phyloP scores from a whole-genome alignment of 2,329 filamentous ascomycete genomes.

The Exophiala mesophila region DNA sequence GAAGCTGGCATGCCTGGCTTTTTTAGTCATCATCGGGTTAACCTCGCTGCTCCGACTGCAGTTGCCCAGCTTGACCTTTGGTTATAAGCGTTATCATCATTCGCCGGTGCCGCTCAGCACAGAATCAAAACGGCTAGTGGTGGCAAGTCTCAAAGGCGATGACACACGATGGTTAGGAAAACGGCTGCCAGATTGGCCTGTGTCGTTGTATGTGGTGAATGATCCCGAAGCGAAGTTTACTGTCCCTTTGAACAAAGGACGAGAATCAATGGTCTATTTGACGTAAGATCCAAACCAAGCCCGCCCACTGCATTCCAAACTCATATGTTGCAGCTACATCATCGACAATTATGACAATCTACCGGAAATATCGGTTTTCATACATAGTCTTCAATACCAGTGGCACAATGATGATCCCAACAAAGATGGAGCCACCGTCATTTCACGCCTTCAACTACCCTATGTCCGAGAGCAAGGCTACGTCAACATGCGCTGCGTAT shows the following conservation, averaged over 20 bases:
- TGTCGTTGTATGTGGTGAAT: constrained; percentile 49
- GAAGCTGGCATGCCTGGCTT: constrained; percentile 11
- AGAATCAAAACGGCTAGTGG: constrained; percentile 37
- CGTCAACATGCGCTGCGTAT: constrained; percentile 56
- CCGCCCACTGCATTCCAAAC: too few relatives aligned
- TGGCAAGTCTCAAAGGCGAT: constrained; percentile 28
- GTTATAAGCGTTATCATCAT: not conserved
- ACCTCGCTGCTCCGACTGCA: not conserved
- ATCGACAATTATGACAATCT: constrained; percentile 43
- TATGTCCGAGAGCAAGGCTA: constrained; percentile 51
- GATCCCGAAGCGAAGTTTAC: constrained; percentile 46
- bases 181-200: constrained; percentile 39
- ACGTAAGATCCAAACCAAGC: constrained; percentile 53
- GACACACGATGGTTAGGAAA: constrained; percentile 46
- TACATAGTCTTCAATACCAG: constrained; percentile 41
- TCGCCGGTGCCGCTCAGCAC: not conserved
- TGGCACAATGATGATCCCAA: constrained; percentile 35
- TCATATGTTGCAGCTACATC: constrained; percentile 47
- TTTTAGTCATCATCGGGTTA: constrained; percentile 1
- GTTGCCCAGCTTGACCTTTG: not conserved
- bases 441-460: constrained; percentile 47
- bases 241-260: constrained; percentile 55
- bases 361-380: constrained; percentile 38
- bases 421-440: constrained; percentile 43
- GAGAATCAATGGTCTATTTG: constrained; percentile 58